Base-by-base conservation (phyloP, 352 stramenopile genomes). In the Aphanomyces stellatus region DNA sequence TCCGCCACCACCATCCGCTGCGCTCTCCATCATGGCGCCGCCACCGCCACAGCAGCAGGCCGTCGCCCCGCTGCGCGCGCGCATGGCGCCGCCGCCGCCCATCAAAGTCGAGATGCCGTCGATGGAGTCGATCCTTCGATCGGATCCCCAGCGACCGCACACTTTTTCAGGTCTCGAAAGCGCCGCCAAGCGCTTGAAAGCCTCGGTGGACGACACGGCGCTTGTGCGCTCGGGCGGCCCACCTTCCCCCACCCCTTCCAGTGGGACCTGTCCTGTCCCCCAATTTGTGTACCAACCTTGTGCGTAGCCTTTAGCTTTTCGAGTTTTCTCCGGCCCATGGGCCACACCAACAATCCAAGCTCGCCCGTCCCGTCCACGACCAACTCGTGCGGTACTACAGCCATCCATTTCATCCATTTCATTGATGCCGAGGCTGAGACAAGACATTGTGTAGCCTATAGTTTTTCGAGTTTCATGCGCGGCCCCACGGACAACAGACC, bases 251-350 rank as follows among this genome's bases (percentile, higher is more conserved):
- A n/a, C n/a, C 13, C 57, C 28, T 41, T 51, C 3, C 3, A 30
- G 53, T 42, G 30, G 1, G 6, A 31, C 13, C 22, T 22, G 49
- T 57, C 13, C 28, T 4, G 15, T 27, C 40, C 17, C 42, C 25
- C 1, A 46, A 46, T 46, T 46, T 19, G n/a, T 46, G 0, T 57
- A 34, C 25, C 22, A 46, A n/a, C 22, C 31, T 48, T 35, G 17
- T 30, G 8, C n/a, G 59, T 57, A 67, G 60, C 60, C 11, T 67
- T 67, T 43, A 67, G 60, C n/a, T 67, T 67, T 67, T 67, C 60
- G 7, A 67, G 60, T 28, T 67, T 67, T 57, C 60, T 49, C 8
- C 60, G 15, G 3, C 46, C 41, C 1, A 49, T 19, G 34, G 27
- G 5, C 60, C 11, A n/a, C 27, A 31, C 60, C 60, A 43, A 33